Evolutionary conservation across 179 eudicot genomes (phyloP).

Genomic region (Patellifolia procumbens): DNA sequence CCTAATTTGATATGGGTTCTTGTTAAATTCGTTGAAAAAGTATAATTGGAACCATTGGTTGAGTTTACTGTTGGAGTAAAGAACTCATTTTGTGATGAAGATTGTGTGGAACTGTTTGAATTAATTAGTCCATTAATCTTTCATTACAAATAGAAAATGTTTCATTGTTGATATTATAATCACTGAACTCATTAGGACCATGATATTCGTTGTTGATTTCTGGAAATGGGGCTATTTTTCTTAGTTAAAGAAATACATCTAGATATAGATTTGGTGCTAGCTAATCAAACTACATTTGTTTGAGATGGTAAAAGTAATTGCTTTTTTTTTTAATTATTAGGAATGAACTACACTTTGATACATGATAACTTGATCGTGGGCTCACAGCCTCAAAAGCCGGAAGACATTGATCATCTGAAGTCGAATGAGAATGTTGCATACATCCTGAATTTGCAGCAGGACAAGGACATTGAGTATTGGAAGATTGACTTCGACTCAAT

Average conservation of each 20-base stretch:
- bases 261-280: too few relatives aligned
- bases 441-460: constrained; percentile 92
- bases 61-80: constrained; percentile 5
- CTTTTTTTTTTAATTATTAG: constrained; percentile 39
- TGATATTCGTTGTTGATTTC: neutral
- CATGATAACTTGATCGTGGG: constrained; percentile 81
- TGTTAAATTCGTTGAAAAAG: too few relatives aligned
- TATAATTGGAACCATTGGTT: neutral
- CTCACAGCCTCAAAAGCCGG: constrained; percentile 92
- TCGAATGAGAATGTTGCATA: constrained; percentile 69
- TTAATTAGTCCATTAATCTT: constrained; percentile 3
- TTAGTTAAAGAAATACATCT: neutral
- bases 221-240: neutral
- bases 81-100: neutral
- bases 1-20: constrained; percentile 11
- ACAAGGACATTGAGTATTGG: constrained; percentile 86
- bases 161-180: neutral
- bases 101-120: constrained; percentile 11
- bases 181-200: neutral
- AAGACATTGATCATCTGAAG: constrained; percentile 86
- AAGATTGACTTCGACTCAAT: constrained; percentile 73
- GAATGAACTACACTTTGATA: constrained; percentile 88
- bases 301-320: constrained; percentile 17
- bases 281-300: neutral
- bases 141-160: neutral